Conservation (phyloP, 179 eudicot genomes). For the Silene noctiflora region DNA sequence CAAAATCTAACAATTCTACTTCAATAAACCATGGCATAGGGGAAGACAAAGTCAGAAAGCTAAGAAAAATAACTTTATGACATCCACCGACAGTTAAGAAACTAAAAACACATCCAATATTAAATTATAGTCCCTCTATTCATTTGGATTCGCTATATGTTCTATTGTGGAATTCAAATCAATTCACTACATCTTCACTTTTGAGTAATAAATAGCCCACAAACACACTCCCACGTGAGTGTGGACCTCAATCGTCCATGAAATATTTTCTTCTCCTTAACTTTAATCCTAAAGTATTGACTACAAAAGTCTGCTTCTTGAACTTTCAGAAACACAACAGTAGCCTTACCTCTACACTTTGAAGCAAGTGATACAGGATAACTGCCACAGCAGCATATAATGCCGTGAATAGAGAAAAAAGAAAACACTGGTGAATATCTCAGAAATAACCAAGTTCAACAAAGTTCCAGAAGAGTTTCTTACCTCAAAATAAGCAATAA, state of each 20-base stretch:
- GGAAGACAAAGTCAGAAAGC: not conserved
- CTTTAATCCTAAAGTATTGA: not conserved
- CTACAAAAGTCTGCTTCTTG: not conserved
- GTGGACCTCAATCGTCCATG: not conserved
- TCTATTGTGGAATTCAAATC: not conserved
- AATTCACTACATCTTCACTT: not conserved
- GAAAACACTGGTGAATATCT: not conserved
- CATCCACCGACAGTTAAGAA: not conserved
- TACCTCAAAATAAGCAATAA: constrained; percentile 19
- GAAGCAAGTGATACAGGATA: not conserved
- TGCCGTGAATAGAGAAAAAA: not conserved
- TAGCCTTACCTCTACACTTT: not conserved
- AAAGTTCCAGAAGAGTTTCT: constrained; percentile 14
- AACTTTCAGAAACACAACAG: not conserved
- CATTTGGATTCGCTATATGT: not conserved
- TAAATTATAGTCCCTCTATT: not conserved
- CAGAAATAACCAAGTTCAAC: not conserved
- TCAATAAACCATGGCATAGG: not conserved
- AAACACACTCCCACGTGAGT: not conserved
- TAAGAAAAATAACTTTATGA: not conserved
- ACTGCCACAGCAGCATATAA: not conserved
- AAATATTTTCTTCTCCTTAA: not conserved
- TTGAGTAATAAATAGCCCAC: too few relatives aligned
- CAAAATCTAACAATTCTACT: not conserved
- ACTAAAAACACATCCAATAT: not conserved